A percentile compares a stretch with the other conserved stretches of the same genome.
Conservation (phyloP, 2,329 filamentous ascomycete species). For the Diaporthe batatas region DNA sequence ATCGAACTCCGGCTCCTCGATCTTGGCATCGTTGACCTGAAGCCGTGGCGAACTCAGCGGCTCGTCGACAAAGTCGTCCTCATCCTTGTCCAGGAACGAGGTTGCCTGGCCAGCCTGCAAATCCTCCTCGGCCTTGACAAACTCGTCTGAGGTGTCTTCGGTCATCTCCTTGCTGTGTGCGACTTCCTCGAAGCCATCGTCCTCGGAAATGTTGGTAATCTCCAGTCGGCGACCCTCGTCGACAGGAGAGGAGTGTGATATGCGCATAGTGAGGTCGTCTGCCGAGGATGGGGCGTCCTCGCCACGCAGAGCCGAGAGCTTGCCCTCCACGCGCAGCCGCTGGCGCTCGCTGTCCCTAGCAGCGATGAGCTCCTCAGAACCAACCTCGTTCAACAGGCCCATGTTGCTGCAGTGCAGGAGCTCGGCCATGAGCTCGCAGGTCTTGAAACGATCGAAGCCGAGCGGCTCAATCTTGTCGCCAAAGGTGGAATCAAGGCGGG, state of each 20-base stretch:
- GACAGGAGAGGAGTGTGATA: constrained; percentile 61
- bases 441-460: constrained; percentile 98
- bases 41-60: constrained; percentile 78
- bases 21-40: constrained; percentile 70
- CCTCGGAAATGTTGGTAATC: constrained; percentile 84
- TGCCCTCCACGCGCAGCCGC: constrained; percentile 81
- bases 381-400: constrained; percentile 92
- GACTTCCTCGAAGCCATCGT: constrained; percentile 96
- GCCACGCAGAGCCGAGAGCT: constrained; percentile 66
- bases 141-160: constrained; percentile 79
- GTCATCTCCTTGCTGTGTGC: constrained; percentile 76
- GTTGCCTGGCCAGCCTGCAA: constrained; percentile 55
- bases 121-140: constrained; percentile 72
- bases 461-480: constrained; percentile 92
- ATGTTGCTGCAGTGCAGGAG: constrained; percentile 98
- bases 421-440: constrained; percentile 98
- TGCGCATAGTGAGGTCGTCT: constrained; percentile 74
- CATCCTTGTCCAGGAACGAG: constrained; percentile 69
- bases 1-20: constrained; percentile 65
- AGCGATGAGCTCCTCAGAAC: constrained; percentile 88
- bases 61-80: constrained; percentile 84
- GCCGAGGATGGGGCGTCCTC: constrained; percentile 61
- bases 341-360: constrained; percentile 86
- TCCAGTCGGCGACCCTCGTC: constrained; percentile 80
- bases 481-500: constrained; percentile 87